Evolutionary conservation across 176 grass and related monocot genomes (phyloP).

Genomic region (Avena insularis): DNA sequence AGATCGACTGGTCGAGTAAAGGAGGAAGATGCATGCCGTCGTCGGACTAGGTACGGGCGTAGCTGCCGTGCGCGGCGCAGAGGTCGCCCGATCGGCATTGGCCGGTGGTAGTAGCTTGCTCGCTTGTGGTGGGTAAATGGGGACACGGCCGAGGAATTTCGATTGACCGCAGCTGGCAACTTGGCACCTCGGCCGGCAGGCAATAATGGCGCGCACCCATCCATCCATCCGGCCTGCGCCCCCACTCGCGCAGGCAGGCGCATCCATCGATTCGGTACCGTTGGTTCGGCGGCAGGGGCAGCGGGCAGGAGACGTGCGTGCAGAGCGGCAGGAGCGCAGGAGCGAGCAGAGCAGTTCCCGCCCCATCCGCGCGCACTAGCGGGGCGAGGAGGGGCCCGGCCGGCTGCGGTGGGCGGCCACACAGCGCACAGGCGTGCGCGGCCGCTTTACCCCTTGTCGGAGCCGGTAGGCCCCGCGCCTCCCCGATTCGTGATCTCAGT

Average conservation of each 20-base stretch:
- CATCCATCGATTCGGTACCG: not conserved
- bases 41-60: not conserved
- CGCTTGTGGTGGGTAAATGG: constrained; percentile 30
- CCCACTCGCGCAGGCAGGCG: constrained; percentile 21
- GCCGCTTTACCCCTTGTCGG: constrained; percentile 58
- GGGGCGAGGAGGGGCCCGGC: not conserved
- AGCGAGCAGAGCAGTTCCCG: not conserved
- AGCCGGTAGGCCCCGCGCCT: not conserved
- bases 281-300: constrained; percentile 14
- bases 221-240: constrained; percentile 31
- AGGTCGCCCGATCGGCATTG: not conserved
- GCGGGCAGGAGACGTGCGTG: no score
- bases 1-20: not conserved
- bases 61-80: not conserved
- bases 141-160: constrained; percentile 51
- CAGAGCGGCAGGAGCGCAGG: not conserved
- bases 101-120: not conserved
- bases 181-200: not conserved
- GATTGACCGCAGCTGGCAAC: constrained; percentile 5
- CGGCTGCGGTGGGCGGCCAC: constrained; percentile 43
- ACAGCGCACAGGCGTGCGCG: constrained; percentile 53
- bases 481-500: not conserved
- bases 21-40: not conserved
- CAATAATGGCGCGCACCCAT: constrained; percentile 43
- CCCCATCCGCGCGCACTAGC: constrained; percentile 38